A percentile compares a stretch with the other conserved stretches of the same genome.
phyloP scores from a whole-genome alignment of 345 rosid species.

The Abelmoschus esculentus region DNA sequence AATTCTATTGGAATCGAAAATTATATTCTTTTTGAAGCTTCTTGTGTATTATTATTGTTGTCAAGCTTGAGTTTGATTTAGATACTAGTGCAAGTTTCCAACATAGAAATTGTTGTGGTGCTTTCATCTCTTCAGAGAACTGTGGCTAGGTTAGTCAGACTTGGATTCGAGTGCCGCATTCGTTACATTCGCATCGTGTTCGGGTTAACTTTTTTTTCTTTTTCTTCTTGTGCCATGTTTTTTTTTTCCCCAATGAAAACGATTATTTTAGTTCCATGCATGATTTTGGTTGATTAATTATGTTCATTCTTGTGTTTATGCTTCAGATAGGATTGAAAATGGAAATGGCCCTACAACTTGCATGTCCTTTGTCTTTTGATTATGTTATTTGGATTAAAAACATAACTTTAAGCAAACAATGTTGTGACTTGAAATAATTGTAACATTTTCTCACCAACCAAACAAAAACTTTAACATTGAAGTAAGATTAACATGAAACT shows the following conservation, averaged over 20 bases:
- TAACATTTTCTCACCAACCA: background rate
- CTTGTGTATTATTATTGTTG: constrained; percentile 3
- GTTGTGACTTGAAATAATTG: too few species aligned
- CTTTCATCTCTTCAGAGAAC: background rate
- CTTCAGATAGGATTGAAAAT: background rate
- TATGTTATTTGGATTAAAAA: background rate
- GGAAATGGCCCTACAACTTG: too few species aligned
- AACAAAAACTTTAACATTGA: background rate
- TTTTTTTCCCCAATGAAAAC: background rate
- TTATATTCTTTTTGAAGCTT: constrained; percentile 19
- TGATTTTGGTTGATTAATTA: background rate
- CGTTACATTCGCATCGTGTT: too few species aligned
- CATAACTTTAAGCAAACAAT: background rate
- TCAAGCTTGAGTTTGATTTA: constrained; percentile 12
- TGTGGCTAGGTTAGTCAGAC: background rate
- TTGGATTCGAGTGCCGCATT: background rate
- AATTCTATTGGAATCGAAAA: constrained; percentile 18
- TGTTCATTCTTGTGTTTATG: background rate
- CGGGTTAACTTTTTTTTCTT: background rate
- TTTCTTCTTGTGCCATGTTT: background rate
- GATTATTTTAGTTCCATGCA: background rate
- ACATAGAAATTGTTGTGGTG: background rate
- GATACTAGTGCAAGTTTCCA: background rate
- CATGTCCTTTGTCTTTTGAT: too few species aligned
- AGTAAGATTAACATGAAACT: background rate